Evolutionary conservation across 768 basidiomycete species (phyloP).

Genomic region (Clitopilus hobsonii): DNA sequence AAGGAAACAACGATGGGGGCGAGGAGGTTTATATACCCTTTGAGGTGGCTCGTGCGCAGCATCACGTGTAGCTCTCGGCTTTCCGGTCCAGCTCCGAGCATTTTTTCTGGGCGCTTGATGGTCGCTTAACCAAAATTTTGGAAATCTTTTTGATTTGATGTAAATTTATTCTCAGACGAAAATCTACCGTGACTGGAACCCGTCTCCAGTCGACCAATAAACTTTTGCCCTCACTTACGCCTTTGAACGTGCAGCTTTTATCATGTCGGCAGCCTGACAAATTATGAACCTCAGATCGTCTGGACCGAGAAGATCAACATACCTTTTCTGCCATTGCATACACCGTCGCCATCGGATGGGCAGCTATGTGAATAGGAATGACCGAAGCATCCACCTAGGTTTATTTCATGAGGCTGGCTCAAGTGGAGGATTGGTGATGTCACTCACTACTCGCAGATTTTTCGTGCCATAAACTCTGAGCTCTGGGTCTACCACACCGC

Average conservation of each 20-base stretch:
- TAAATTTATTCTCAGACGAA: no score
- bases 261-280: conserved; percentile 9
- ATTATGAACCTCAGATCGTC: neutral
- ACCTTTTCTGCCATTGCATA: conserved; percentile 22
- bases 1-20: conserved; percentile 10
- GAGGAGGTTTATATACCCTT: conserved; percentile 11
- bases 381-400: conserved; percentile 15
- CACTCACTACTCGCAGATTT: conserved; percentile 5
- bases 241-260: no score
- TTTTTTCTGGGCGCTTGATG: neutral
- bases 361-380: conserved; percentile 15
- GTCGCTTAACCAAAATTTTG: no score
- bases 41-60: conserved; percentile 13
- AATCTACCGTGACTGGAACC: no score
- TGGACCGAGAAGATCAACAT: neutral
- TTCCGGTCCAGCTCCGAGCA: neutral
- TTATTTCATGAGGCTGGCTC: neutral
- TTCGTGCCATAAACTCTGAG: conserved; percentile 22
- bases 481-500: conserved; percentile 27
- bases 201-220: no score
- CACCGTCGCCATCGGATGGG: conserved; percentile 14
- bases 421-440: neutral
- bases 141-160: no score
- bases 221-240: no score
- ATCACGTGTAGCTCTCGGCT: conserved; percentile 7